A percentile compares a stretch with the other conserved stretches of the same genome.
These are phyloP conservation scores for Mortierella hygrophila DNA, from an alignment of 192 early-diverging fungal genomes.

Conservation along the genomic window DNA sequence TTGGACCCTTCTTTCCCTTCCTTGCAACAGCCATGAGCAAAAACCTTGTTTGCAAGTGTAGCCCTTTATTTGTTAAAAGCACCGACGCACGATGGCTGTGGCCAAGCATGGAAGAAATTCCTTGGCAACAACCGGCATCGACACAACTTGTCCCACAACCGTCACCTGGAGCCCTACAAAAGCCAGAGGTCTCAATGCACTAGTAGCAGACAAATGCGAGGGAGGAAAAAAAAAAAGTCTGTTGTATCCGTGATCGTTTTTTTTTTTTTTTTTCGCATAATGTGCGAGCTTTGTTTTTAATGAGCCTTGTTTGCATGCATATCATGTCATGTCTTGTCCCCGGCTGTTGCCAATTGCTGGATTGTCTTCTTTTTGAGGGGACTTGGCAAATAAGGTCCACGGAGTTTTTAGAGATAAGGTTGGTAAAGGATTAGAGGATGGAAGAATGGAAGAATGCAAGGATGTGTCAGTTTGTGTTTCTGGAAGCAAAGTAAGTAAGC, in stretches of 20 bases:
- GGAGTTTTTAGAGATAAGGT: not conserved
- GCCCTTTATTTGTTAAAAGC: too few relatives aligned
- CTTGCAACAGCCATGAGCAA: too few relatives aligned
- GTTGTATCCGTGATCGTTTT: not conserved
- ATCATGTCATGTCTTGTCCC: not conserved
- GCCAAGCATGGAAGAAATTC: not conserved
- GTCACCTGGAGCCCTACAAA: not conserved
- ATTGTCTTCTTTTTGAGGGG: not conserved
- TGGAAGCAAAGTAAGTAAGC: not conserved
- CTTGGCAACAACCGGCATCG: not conserved
- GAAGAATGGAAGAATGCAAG: not conserved
- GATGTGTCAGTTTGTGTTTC: not conserved
- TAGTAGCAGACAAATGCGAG: not conserved
- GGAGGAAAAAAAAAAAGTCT: too few relatives aligned
- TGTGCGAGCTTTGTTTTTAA: not conserved
- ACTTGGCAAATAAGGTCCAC: not conserved
- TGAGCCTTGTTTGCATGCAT: not conserved
- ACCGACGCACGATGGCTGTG: not conserved
- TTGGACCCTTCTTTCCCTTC: too few relatives aligned
- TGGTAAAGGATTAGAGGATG: not conserved
- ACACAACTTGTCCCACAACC: not conserved
- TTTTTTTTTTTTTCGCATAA: not conserved
- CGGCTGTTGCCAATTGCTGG: not conserved
- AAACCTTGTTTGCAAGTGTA: too few relatives aligned
- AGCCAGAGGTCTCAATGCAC: not conserved